These are phyloP conservation scores for Pichia nakasei DNA, from an alignment of 805 yeast genomes.

Conservation along the genomic window DNA sequence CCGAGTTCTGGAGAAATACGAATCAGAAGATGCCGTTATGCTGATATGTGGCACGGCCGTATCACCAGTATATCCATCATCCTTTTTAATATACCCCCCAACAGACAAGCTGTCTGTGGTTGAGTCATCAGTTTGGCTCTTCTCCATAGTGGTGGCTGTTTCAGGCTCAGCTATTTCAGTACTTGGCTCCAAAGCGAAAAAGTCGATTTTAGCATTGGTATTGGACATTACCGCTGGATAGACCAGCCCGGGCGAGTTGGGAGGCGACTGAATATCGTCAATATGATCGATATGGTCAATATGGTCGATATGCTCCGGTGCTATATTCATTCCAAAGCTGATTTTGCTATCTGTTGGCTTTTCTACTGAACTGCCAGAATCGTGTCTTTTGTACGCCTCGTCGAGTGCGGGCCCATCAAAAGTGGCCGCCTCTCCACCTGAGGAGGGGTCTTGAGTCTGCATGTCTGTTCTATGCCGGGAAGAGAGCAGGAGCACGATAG, in stretches of 20 bases:
- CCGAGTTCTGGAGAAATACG: slow-evolving; percentile 27
- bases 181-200: slow-evolving; percentile 19
- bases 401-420: too few species aligned
- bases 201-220: slow-evolving; percentile 22
- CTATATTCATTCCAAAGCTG: background rate
- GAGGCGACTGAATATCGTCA: slow-evolving; percentile 19
- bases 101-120: too few species aligned
- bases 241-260: slow-evolving; percentile 24
- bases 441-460: too few species aligned
- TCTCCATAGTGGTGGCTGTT: background rate
- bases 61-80: background rate
- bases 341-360: background rate
- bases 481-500: too few species aligned
- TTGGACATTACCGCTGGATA: slow-evolving; percentile 10
- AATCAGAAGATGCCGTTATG: slow-evolving; percentile 24
- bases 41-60: slow-evolving; percentile 1
- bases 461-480: too few species aligned
- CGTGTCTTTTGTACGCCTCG: too few species aligned
- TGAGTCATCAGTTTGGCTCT: background rate
- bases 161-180: background rate
- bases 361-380: too few species aligned
- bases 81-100: too few species aligned
- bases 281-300: slow-evolving; percentile 7
- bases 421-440: too few species aligned
- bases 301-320: slow-evolving; percentile 4